phyloP scores from a whole-genome alignment of 2,329 filamentous ascomycete species.

The Helotiales sp. region DNA sequence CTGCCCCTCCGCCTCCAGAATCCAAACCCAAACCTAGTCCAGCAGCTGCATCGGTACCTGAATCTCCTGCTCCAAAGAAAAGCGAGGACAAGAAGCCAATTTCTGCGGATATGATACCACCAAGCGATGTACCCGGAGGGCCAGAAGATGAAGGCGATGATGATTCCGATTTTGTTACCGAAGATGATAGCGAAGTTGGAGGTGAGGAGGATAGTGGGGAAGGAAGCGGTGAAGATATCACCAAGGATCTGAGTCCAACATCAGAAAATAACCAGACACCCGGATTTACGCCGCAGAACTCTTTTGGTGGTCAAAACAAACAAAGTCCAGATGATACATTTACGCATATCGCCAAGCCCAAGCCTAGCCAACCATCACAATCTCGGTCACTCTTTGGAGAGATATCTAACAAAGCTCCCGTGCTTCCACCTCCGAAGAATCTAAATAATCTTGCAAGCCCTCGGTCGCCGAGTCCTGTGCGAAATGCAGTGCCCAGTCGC shows the following conservation, averaged over 20 bases:
- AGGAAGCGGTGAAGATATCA: slow-evolving; percentile 64
- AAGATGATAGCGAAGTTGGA: slow-evolving; percentile 42
- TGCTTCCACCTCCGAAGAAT: slow-evolving; percentile 52
- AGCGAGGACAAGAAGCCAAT: slow-evolving; percentile 17
- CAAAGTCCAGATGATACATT: slow-evolving; percentile 39
- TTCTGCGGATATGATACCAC: slow-evolving; percentile 26
- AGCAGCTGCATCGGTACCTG: slow-evolving; percentile 3
- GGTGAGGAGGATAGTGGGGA: slow-evolving; percentile 50
- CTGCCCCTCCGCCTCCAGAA: no score
- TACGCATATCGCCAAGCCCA: slow-evolving; percentile 46
- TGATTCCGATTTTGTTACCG: slow-evolving; percentile 29
- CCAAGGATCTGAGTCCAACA: slow-evolving; percentile 60
- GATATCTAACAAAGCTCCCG: slow-evolving; percentile 49
- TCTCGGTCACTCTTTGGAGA: slow-evolving; percentile 53
- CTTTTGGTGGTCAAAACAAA: slow-evolving; percentile 52
- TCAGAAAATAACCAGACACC: slow-evolving; percentile 47
- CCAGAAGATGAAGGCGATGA: slow-evolving; percentile 35
- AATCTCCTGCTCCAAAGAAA: not conserved
- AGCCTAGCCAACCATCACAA: slow-evolving; percentile 44
- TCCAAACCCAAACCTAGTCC: slow-evolving; percentile 13
- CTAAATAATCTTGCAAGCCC: slow-evolving; percentile 54
- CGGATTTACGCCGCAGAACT: slow-evolving; percentile 57
- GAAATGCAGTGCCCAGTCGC: slow-evolving; percentile 55
- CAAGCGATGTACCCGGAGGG: slow-evolving; percentile 32
- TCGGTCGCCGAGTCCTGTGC: slow-evolving; percentile 71